phyloP scores from a whole-genome alignment of 2,329 filamentous ascomycete species.

The Xylaria sp. region DNA sequence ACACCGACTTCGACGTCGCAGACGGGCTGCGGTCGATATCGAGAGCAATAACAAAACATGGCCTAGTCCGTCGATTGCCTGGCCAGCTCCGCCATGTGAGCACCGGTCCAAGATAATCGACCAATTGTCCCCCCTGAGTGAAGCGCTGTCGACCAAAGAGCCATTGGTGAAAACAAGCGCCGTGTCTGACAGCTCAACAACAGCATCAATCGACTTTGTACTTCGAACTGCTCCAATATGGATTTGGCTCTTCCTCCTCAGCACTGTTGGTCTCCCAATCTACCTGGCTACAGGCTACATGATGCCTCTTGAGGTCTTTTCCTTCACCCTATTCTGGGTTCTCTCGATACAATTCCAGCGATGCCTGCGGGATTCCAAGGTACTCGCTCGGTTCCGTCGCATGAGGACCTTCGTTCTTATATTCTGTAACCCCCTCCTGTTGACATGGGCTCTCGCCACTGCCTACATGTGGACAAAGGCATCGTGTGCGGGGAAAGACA shows the following conservation, averaged over 20 bases:
- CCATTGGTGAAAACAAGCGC: slow-evolving; percentile 37
- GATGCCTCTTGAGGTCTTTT: slow-evolving; percentile 47
- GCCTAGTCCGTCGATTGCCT: slow-evolving; percentile 44
- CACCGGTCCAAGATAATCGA: slow-evolving; percentile 35
- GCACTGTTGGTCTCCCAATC: slow-evolving; percentile 45
- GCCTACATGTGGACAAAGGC: slow-evolving; percentile 49
- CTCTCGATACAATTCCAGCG: slow-evolving; percentile 46
- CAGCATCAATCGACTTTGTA: slow-evolving; percentile 38
- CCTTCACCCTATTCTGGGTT: slow-evolving; percentile 47
- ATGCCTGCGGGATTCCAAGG: slow-evolving; percentile 39
- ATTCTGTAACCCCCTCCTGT: slow-evolving; percentile 47
- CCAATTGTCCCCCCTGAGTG: slow-evolving; percentile 32
- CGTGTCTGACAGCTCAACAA: neutral
- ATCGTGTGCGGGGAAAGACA: slow-evolving; percentile 37
- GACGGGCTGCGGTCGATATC: slow-evolving; percentile 36
- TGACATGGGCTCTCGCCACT: slow-evolving; percentile 46
- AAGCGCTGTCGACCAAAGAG: slow-evolving; percentile 33
- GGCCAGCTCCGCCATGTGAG: slow-evolving; percentile 39
- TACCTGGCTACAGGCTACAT: slow-evolving; percentile 43
- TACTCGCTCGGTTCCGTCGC: slow-evolving; percentile 37
- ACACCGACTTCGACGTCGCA: slow-evolving; percentile 39
- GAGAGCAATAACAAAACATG: slow-evolving; percentile 43
- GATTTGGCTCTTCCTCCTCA: slow-evolving; percentile 45
- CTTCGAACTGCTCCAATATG: slow-evolving; percentile 45
- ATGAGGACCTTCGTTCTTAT: slow-evolving; percentile 41